phyloP scores from a whole-genome alignment of 176 grass and related monocot species.

The Triticum turgidum region DNA sequence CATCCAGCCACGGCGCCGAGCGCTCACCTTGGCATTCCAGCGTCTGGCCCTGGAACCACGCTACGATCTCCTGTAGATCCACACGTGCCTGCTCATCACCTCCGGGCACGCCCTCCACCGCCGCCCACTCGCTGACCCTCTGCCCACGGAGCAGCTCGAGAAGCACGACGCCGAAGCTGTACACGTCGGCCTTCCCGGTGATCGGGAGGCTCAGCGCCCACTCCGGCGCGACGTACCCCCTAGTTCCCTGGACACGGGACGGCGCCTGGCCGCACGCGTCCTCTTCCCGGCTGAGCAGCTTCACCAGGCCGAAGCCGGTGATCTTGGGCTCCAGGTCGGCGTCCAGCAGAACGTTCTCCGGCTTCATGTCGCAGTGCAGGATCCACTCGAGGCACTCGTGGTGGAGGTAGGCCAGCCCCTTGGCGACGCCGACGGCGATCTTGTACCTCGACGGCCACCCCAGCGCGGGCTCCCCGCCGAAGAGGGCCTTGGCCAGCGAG shows the following conservation, averaged over 20 bases:
- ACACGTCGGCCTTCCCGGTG: constrained; percentile 53
- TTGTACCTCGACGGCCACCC: constrained; percentile 31
- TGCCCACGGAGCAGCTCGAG: constrained; percentile 41
- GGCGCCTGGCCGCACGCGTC: not conserved
- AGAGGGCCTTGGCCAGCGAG: constrained; percentile 54
- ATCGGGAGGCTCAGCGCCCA: constrained; percentile 53
- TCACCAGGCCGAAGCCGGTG: constrained; percentile 57
- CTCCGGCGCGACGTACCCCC: constrained; percentile 59
- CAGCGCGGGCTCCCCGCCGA: not conserved
- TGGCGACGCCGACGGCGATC: constrained; percentile 54
- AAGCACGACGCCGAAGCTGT: constrained; percentile 48
- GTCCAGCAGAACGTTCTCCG: constrained; percentile 73
- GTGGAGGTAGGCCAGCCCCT: constrained; percentile 58
- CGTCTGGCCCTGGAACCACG: constrained; percentile 17
- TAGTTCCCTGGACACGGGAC: constrained; percentile 28
- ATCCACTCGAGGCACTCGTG: constrained; percentile 78
- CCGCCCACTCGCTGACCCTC: constrained; percentile 38
- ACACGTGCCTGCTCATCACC: not conserved
- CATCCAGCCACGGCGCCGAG: constrained; percentile 20
- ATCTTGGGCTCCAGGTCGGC: constrained; percentile 54
- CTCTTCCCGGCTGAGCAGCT: constrained; percentile 47
- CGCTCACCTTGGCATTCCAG: not conserved
- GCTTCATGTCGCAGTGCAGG: constrained; percentile 73
- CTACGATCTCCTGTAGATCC: constrained; percentile 5
- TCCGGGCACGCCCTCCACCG: not conserved